Base-by-base conservation (phyloP, 208 protist species). In the Wallacemonas sp. region DNA sequence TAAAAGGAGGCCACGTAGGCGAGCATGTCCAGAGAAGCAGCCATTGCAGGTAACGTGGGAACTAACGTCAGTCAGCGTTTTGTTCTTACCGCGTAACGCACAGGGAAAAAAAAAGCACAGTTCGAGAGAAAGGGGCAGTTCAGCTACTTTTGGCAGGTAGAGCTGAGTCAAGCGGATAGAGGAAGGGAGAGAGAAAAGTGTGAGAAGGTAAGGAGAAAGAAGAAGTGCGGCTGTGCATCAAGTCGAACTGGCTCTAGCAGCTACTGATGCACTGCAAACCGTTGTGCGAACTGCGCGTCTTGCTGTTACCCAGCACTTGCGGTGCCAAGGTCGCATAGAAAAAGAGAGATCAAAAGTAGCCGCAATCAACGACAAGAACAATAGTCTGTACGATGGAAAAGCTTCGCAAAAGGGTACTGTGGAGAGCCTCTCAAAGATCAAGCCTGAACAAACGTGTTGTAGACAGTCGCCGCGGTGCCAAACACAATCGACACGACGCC, bases 401-500 rank as follows among this genome's bases (percentile, higher is more conserved):
- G 36, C 14, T 14, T 41, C 36, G 7, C 36, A 41, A 7, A 14
- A 41, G 36, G 36, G 10, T n/a, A n/a, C n/a, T n/a, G n/a, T n/a
- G n/a, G n/a, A n/a, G n/a, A n/a, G n/a, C n/a, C n/a, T n/a, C n/a
- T n/a, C n/a, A n/a, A n/a, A n/a, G 23, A 32, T 55, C 23, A 71
- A 8, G n/a, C 44, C 32, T 54, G 32, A 55, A 75, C 73, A 36
- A 83, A 46, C 20, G 55, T 78, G 59, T 33, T 55, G 65, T 89
- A 79, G 22, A 92, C 61, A 12, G 83, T 74, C 1, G 79, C 62
- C 25, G 78, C 65, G 28, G 84, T 87, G 28, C 87, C 87, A 66
- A 87, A 91, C 14, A 84, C 81, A 72, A 86, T 77, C 12, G 76
- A 84, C 57, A 93, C 68, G 1, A 93, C 84, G 48, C 87, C 87